phyloP scores from a whole-genome alignment of 345 rosid genomes.

The Ceriops decandra region DNA sequence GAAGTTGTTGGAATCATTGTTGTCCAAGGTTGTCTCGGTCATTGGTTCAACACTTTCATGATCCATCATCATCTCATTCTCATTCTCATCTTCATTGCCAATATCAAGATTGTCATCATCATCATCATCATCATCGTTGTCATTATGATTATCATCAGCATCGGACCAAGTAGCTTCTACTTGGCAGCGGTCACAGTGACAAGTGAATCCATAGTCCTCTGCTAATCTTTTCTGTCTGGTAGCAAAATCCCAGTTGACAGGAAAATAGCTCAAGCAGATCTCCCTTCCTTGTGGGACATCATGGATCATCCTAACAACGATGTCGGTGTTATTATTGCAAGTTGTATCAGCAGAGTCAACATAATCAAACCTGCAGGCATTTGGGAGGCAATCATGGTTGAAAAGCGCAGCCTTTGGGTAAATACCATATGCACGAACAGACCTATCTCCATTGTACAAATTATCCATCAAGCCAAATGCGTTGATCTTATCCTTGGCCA shows the following conservation, averaged over 20 bases:
- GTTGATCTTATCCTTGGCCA: slow-evolving; percentile 68
- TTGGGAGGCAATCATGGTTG: slow-evolving; percentile 95
- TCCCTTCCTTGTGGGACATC: slow-evolving; percentile 81
- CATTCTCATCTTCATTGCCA: slow-evolving; percentile 17
- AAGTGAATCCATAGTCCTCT: slow-evolving; percentile 73
- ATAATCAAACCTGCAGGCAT: slow-evolving; percentile 88
- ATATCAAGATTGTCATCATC: slow-evolving; percentile 30
- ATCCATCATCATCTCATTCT: slow-evolving; percentile 21
- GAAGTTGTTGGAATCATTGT: slow-evolving; percentile 36
- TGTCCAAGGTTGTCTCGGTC: slow-evolving; percentile 19
- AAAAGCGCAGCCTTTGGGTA: slow-evolving; percentile 70
- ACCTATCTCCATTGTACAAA: slow-evolving; percentile 37
- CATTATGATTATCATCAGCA: slow-evolving; percentile 39
- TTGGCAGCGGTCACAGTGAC: slow-evolving; percentile 83
- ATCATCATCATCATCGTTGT: slow-evolving; percentile 9
- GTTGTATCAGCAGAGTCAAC: slow-evolving; percentile 42
- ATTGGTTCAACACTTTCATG: too few relatives aligned
- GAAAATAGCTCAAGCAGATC: slow-evolving; percentile 87
- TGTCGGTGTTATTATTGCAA: slow-evolving; percentile 47
- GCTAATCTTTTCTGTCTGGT: slow-evolving; percentile 55
- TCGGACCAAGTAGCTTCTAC: slow-evolving; percentile 91
- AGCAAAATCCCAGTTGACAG: slow-evolving; percentile 62
- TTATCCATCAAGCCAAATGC: slow-evolving; percentile 89
- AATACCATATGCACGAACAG: slow-evolving; percentile 73
- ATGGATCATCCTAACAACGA: slow-evolving; percentile 74